These are phyloP conservation scores for Wickerhamiella vanderwaltii DNA, from an alignment of 805 yeast species.

Conservation along the genomic window DNA sequence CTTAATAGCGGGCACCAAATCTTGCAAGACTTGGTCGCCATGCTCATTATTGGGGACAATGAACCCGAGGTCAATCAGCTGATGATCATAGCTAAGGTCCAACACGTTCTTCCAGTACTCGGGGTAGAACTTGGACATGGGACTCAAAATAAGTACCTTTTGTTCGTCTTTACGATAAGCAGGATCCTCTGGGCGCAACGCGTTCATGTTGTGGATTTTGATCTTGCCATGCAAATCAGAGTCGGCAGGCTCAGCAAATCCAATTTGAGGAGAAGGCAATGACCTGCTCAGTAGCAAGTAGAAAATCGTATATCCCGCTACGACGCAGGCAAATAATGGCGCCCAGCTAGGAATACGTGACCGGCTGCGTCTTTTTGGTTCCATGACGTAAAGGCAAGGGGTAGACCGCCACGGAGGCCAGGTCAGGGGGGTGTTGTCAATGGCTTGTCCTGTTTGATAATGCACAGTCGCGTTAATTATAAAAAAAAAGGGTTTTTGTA, in stretches of 20 bases:
- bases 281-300: constrained; percentile 10
- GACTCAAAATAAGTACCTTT: constrained; percentile 75
- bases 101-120: constrained; percentile 81
- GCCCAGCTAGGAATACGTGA: constrained; percentile 5
- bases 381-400: constrained; percentile 3
- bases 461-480: too few relatives aligned
- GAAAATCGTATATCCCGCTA: constrained; percentile 3
- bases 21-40: constrained; percentile 68
- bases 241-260: constrained; percentile 21
- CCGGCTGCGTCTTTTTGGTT: constrained; percentile 10
- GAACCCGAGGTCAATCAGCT: constrained; percentile 76
- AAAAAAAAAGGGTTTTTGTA: too few relatives aligned
- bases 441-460: background rate
- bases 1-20: constrained; percentile 66
- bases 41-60: constrained; percentile 72
- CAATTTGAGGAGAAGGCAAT: constrained; percentile 16
- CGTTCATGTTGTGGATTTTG: constrained; percentile 45
- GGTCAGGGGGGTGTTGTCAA: background rate
- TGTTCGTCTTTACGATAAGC: constrained; percentile 67
- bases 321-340: constrained; percentile 4
- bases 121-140: constrained; percentile 75
- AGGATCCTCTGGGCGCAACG: constrained; percentile 49
- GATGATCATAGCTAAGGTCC: constrained; percentile 69
- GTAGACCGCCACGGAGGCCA: background rate
- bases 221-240: constrained; percentile 20